Percentiles rank a stretch among this genome's conserved stretches.
phyloP scores from a whole-genome alignment of 2,329 filamentous ascomycete species.

The Rosellinia necatrix region DNA sequence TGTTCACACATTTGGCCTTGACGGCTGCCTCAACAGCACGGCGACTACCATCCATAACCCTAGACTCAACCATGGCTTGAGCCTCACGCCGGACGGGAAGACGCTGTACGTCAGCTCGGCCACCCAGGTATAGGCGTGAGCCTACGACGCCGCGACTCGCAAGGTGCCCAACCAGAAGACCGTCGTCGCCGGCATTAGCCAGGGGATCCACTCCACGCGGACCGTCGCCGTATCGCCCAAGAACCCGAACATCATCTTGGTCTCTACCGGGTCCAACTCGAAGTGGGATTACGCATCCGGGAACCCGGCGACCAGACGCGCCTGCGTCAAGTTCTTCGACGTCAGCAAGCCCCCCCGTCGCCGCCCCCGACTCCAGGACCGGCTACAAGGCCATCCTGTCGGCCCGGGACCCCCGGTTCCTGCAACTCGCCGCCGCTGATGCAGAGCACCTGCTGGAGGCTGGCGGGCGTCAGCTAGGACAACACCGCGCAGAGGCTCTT shows the following conservation, averaged over 20 bases:
- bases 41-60: constrained; percentile 33
- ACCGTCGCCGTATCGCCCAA: constrained; percentile 59
- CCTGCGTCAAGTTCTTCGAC: constrained; percentile 57
- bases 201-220: constrained; percentile 59
- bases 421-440: constrained; percentile 47
- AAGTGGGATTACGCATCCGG: constrained; percentile 59
- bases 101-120: constrained; percentile 52
- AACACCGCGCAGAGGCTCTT: constrained; percentile 51
- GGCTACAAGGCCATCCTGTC: constrained; percentile 53
- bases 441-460: constrained; percentile 47
- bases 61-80: constrained; percentile 49
- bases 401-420: constrained; percentile 48
- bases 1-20: constrained; percentile 35
- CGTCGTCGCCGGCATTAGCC: constrained; percentile 57
- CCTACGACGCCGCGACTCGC: constrained; percentile 54
- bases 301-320: constrained; percentile 53
- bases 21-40: constrained; percentile 38
- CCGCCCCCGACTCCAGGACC: constrained; percentile 44
- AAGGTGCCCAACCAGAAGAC: constrained; percentile 48
- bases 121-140: constrained; percentile 58
- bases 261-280: constrained; percentile 57
- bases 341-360: constrained; percentile 37
- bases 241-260: constrained; percentile 56
- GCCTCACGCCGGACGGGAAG: constrained; percentile 45
- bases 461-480: constrained; percentile 51